Percentiles rank a stretch among this genome's conserved stretches.
phyloP scores from a whole-genome alignment of 129 eudicot genomes.

The Flaveria trinervia region DNA sequence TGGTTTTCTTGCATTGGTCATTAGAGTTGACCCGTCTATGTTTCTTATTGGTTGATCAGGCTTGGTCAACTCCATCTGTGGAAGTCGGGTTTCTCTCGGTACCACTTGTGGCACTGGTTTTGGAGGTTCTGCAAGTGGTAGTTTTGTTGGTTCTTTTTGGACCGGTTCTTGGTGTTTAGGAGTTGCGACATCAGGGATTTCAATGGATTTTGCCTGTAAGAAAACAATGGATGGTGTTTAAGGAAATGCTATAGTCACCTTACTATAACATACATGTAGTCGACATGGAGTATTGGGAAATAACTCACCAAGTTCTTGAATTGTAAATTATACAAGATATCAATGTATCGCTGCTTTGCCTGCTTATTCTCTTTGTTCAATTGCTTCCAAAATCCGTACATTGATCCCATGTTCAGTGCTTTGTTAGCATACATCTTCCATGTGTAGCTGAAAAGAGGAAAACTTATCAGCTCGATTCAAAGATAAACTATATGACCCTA shows the following conservation, averaged over 20 bases:
- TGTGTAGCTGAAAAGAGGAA: slow-evolving; percentile 66
- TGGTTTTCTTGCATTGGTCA: slow-evolving; percentile 36
- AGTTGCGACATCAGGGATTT: slow-evolving; percentile 19
- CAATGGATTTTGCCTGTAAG: slow-evolving; percentile 25
- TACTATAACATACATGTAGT: background rate
- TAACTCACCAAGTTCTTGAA: slow-evolving; percentile 73
- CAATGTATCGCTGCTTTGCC: slow-evolving; percentile 76
- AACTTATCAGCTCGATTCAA: background rate
- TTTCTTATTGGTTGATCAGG: slow-evolving; percentile 14
- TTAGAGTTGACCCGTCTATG: slow-evolving; percentile 1
- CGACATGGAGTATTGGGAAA: background rate
- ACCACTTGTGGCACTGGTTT: slow-evolving; percentile 1
- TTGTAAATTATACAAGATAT: slow-evolving; percentile 63
- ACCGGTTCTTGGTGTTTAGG: slow-evolving; percentile 17
- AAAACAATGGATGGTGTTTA: slow-evolving; percentile 13
- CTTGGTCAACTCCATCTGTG: background rate
- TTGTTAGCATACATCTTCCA: slow-evolving; percentile 95
- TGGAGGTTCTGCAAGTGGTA: slow-evolving; percentile 11
- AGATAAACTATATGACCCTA: background rate
- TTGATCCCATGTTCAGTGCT: slow-evolving; percentile 79
- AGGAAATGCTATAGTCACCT: background rate
- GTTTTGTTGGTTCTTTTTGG: slow-evolving; percentile 21
- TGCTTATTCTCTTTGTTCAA: slow-evolving; percentile 73
- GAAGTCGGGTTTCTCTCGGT: slow-evolving; percentile 10
- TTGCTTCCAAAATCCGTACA: slow-evolving; percentile 78